Evolutionary conservation across 1,139 yeast genomes (phyloP).

Genomic region (Saccharomyces hybrid): DNA sequence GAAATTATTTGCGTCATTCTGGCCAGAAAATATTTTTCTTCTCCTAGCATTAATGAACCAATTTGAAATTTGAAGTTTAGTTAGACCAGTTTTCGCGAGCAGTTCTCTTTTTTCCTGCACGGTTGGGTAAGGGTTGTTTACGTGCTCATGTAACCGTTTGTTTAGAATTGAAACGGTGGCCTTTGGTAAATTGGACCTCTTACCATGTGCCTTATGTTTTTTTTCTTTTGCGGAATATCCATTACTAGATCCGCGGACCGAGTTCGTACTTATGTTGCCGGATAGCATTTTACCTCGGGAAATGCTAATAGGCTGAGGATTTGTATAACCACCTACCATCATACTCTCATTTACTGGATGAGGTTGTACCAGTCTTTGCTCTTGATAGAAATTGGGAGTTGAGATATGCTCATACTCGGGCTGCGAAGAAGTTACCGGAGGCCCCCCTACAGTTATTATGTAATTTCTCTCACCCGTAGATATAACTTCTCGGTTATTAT

Average conservation of each 20-base stretch:
- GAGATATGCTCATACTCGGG: not conserved
- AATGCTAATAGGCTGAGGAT: not conserved
- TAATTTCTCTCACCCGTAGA: not conserved
- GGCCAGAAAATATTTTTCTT: constrained; percentile 49
- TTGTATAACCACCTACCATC: not conserved
- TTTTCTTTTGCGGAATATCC: not conserved
- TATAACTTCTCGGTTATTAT: not conserved
- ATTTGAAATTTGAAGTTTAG: constrained; percentile 84
- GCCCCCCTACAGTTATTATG: not conserved
- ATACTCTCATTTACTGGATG: not conserved
- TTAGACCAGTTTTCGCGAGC: constrained; percentile 75
- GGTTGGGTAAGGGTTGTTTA: constrained; percentile 91
- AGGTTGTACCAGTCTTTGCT: not conserved
- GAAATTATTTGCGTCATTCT: constrained; percentile 5
- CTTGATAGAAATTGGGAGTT: not conserved
- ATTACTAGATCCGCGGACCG: not conserved
- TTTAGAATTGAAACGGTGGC: constrained; percentile 77
- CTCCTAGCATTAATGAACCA: constrained; percentile 97
- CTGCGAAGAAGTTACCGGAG: not conserved
- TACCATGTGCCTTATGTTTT: constrained; percentile 3
- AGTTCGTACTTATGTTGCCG: not conserved
- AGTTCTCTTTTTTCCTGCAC: constrained; percentile 80
- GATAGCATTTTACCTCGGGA: not conserved
- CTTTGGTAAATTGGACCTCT: constrained; percentile 75
- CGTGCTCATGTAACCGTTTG: constrained; percentile 76